These are phyloP conservation scores for Scedosporium dehoogii DNA, from an alignment of 2,329 filamentous ascomycete species.

Conservation along the genomic window DNA sequence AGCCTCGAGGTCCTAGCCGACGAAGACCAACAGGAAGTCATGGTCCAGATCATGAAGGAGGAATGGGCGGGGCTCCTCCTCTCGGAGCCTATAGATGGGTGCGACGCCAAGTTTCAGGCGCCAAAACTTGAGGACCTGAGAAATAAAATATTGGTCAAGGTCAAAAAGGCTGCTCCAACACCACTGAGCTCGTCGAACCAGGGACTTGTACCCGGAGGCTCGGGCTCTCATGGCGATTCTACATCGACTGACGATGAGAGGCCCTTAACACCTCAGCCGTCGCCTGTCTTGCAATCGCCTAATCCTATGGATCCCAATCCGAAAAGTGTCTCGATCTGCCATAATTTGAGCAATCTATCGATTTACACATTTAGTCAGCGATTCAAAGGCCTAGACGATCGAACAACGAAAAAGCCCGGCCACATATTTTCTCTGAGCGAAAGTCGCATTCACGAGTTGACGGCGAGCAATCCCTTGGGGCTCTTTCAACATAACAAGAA, in stretches of 20 bases:
- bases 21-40: conserved; percentile 73
- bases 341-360: conserved; percentile 62
- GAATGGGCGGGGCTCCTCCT: conserved; percentile 72
- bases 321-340: conserved; percentile 54
- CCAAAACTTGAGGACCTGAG: conserved; percentile 62
- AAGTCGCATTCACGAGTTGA: conserved; percentile 53
- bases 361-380: conserved; percentile 82
- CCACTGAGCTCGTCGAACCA: conserved; percentile 16
- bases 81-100: conserved; percentile 41
- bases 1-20: conserved; percentile 87
- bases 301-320: conserved; percentile 30
- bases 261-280: neutral
- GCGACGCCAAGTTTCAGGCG: conserved; percentile 44
- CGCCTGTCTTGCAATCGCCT: neutral
- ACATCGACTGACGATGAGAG: conserved; percentile 2
- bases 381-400: conserved; percentile 62
- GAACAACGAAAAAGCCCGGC: conserved; percentile 46
- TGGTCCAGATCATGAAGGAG: conserved; percentile 90
- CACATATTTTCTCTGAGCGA: conserved; percentile 88
- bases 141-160: conserved; percentile 76
- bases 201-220: neutral
- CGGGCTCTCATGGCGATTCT: neutral
- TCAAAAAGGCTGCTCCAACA: conserved; percentile 47
- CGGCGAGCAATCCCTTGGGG: conserved; percentile 55
- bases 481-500: conserved; percentile 82